phyloP scores from a whole-genome alignment of 2,329 filamentous ascomycete genomes.

The Fusarium sororula region DNA sequence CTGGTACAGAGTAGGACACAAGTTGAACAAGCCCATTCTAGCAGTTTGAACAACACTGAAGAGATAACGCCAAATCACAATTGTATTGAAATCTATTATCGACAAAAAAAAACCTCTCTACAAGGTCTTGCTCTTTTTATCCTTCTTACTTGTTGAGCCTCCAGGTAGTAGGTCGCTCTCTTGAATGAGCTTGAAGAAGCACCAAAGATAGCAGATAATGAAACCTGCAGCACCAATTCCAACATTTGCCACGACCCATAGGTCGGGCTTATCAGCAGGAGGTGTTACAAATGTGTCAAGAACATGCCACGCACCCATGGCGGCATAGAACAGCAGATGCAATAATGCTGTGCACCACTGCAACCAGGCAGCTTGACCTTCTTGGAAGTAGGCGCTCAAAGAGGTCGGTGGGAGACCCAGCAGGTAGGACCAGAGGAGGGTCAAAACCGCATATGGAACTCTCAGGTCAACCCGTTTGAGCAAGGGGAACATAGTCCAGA shows the following conservation, averaged over 20 bases:
- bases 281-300: slow-evolving; percentile 74
- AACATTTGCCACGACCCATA: slow-evolving; percentile 94
- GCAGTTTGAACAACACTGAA: not conserved
- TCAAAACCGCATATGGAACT: slow-evolving; percentile 86
- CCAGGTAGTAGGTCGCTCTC: slow-evolving; percentile 65
- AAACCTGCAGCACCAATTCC: slow-evolving; percentile 88
- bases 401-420: slow-evolving; percentile 85
- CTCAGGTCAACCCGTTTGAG: slow-evolving; percentile 84
- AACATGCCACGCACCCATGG: slow-evolving; percentile 84
- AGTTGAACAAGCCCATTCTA: not conserved
- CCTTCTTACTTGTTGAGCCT: slow-evolving; percentile 39
- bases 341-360: slow-evolving; percentile 70
- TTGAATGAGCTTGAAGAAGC: slow-evolving; percentile 72
- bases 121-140: slow-evolving; percentile 46
- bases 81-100: not conserved
- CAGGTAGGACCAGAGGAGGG: slow-evolving; percentile 89
- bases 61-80: not conserved
- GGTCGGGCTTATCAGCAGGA: slow-evolving; percentile 82
- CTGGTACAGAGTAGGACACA: not conserved
- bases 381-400: slow-evolving; percentile 71
- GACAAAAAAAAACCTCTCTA: slow-evolving; percentile 12
- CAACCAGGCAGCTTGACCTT: slow-evolving; percentile 46
- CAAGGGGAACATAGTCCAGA: slow-evolving; percentile 94
- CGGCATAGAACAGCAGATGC: slow-evolving; percentile 78
- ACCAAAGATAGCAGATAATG: slow-evolving; percentile 90